Evolutionary conservation across 805 yeast species (phyloP), one percentile per base, ranked within the genome.

Genomic region (Wickerhamiella dianesei): DNA sequence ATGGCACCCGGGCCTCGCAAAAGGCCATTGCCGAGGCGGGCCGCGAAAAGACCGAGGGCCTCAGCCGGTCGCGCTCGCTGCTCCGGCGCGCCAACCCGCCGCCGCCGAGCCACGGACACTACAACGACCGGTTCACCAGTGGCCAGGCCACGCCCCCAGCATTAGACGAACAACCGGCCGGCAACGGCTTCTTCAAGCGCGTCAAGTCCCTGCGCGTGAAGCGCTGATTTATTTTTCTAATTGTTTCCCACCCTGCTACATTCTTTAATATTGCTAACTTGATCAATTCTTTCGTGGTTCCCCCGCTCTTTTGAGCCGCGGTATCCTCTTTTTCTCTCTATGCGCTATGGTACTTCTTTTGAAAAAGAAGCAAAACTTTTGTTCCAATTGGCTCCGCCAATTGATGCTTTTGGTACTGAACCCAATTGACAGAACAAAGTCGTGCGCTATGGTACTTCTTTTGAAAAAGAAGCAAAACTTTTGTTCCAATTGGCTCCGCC

Each of bases 1-100:
- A 92, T 63, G 98, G 98, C 35, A 92, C 96, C 0, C 97, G 97
- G 13, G 98, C 96, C 3, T 64, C 80, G 47, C 63, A 65, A 21
- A 61, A 62, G 16, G 75, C 74, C n/a, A 64, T 63, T 35, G 44
- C 55, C 52, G 52, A 60, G 56, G 48, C 67, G 53, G 52, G 52
- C 25, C 45, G 49, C 12, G 60, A 62, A 29, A 59, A 59, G 14
- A 64, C 63, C 42, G 64, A 72, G 17, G 79, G 79, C 1, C 64
- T 88, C 50, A 76, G 79, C 29, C 76, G 96, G 63, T 86, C 87
- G 64, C 85, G 84, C 67, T 82, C 94, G n/a, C 62, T 86, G 40
- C 47, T 53, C 39, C 54, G 58, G 6, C 56, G 56, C 32, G 47
- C 20, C 40, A 29, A 21, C 22, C 6, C 37, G 9, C n/a, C 48